phyloP scores from a whole-genome alignment of 2,329 filamentous ascomycete genomes.

The Colletotrichum phormii region DNA sequence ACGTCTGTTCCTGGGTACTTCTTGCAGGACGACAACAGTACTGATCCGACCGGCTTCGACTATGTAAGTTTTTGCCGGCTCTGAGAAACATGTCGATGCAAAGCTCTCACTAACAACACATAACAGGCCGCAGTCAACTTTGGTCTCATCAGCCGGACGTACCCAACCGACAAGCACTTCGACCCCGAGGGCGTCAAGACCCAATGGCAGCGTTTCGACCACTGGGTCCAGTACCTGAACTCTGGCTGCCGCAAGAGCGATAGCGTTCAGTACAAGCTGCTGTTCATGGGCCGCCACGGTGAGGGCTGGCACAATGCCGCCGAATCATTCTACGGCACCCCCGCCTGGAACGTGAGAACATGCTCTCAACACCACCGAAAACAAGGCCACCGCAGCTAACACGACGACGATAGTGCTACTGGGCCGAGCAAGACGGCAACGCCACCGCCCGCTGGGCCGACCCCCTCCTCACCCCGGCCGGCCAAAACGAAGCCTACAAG shows the following conservation, averaged over 20 bases:
- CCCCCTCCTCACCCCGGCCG: conserved; percentile 68
- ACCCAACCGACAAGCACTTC: conserved; percentile 63
- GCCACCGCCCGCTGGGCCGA: conserved; percentile 72
- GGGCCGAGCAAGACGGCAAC: conserved; percentile 73
- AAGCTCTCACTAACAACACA: conserved; percentile 17
- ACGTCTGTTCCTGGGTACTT: conserved; percentile 72
- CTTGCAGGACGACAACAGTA: conserved; percentile 69
- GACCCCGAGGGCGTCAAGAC: conserved; percentile 56
- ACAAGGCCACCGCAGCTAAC: conserved; percentile 30
- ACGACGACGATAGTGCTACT: conserved; percentile 65
- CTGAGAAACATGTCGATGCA: not conserved
- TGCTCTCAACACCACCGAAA: not conserved
- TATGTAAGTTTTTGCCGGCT: conserved; percentile 61
- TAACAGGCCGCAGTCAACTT: conserved; percentile 69
- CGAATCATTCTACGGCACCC: conserved; percentile 74
- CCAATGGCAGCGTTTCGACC: conserved; percentile 74
- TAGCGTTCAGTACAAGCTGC: conserved; percentile 70
- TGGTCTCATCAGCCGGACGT: conserved; percentile 72
- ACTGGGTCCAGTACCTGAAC: conserved; percentile 69
- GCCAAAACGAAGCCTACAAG: conserved; percentile 66
- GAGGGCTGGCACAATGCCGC: conserved; percentile 74
- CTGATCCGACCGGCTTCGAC: conserved; percentile 68
- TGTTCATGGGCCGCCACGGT: conserved; percentile 78
- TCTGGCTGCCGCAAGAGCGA: conserved; percentile 47
- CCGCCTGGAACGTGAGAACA: conserved; percentile 72